Evolutionary conservation across 768 basidiomycete genomes (phyloP), one percentile per base, ranked within the genome.

Genomic region (Termitomyces bulborhizus): DNA sequence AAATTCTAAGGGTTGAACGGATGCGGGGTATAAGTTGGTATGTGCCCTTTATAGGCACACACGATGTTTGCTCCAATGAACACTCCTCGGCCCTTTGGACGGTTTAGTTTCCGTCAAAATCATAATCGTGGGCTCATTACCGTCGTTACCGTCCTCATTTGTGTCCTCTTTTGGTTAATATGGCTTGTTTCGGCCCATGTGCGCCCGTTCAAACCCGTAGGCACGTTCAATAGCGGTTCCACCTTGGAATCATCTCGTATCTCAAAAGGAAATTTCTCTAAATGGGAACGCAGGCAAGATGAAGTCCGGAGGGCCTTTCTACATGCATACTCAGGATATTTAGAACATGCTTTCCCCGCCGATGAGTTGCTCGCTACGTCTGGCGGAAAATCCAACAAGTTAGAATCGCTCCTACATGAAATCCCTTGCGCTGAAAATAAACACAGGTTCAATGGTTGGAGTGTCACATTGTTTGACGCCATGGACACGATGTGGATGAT

Each of bases 401-500:
- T 59, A 55, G 76, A 69, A 12, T 8, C 13, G 8, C 18, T 16
- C 46, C 42, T 3, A 12, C 18, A 21, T 46, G 41, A n/a, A 29
- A 46, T 16, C 12, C 53, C 31, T 44, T 34, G 6, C 46, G 18
- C 31, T 54, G 32, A 40, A 21, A 36, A 3, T 36, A 32, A 37
- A 39, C 32, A 16, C 16, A 54, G 74, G 51, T 72, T 71, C 55
- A 75, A 75, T 51, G 73, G 71, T n/a, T 76, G 86, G 81, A 75
- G 57, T 11, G 75, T 88, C 12, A 83, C 86, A 4, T 69, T 92
- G 44, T 74, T 90, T 49, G 93, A 94, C 61, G 81, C 87, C 0
- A 73, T 94, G 39, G 89, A 91, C 62, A 88, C 89, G 1, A 82
- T 95, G 75, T 81, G 85, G 72, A 76, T 94, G 42, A 85, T 93